Evolutionary conservation across 2,329 filamentous ascomycete species (phyloP).

Genomic region (Huntiella abstrusa): DNA sequence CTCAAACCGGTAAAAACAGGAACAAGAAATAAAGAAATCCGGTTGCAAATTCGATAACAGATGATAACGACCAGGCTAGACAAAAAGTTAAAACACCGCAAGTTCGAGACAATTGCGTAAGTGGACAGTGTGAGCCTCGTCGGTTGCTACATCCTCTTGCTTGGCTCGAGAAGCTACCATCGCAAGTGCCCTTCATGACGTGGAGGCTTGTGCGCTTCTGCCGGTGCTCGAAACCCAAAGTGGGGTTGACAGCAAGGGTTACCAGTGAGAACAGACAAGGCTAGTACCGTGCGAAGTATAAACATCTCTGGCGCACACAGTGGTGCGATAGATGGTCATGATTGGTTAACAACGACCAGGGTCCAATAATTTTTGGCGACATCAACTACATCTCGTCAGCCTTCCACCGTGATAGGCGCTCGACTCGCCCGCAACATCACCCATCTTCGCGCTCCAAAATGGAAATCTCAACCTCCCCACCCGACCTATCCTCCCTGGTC

Average conservation of each 20-base stretch:
- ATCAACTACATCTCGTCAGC: background rate
- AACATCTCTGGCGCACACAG: background rate
- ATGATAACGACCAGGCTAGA: no score
- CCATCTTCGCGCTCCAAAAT: constrained; percentile 1
- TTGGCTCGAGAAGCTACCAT: no score
- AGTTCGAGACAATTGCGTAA: no score
- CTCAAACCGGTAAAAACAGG: no score
- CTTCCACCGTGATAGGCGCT: background rate
- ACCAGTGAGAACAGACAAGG: background rate
- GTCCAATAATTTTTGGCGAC: background rate
- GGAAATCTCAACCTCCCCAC: constrained; percentile 6
- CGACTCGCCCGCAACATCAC: background rate
- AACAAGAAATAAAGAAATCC: no score
- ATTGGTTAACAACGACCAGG: background rate
- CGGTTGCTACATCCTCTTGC: no score
- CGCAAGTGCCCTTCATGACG: background rate
- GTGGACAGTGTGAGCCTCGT: no score
- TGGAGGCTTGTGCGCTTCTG: constrained; percentile 1
- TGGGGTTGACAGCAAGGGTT: background rate
- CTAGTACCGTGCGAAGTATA: background rate
- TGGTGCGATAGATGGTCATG: background rate
- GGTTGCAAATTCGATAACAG: no score
- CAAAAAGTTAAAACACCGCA: no score
- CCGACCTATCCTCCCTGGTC: constrained; percentile 10
- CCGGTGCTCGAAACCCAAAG: background rate